Evolutionary conservation across 306 rosid genomes (phyloP), one percentile per base, ranked within the genome.

Genomic region (Trifolium repens): DNA sequence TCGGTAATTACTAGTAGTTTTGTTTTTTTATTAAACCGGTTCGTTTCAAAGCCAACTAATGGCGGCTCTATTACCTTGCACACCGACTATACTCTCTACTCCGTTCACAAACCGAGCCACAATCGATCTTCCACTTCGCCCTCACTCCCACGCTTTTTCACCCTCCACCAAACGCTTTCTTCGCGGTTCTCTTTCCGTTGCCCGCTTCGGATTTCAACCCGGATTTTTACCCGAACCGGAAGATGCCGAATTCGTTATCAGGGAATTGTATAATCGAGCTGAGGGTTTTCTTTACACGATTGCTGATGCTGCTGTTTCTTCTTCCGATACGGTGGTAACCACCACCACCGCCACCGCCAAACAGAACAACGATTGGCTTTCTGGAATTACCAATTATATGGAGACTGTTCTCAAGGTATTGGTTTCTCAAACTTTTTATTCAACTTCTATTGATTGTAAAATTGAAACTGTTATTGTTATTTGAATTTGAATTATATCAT

Each of bases 251-350:
- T 82, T 71, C 49, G 37, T 82, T 7, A 5, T 89, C 3, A 79
- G 77, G 75, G 99, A 85, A 58, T 76, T 96, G 57, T 49, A 90
- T 10, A 82, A 60, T 32, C 80, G 90, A 80, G 98, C 93, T 43
- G 99, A 96, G 82, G 85, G 88, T 61, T 53, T 96, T 24, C 40
- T 96, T 9, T 96, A 96, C 78, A 92, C 97, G 46, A 22, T 96
- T 71, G 99, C 99, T 0, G 99, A 92, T 71, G 96, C 96, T 16
- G 92, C 97, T 46, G 97, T 90, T 26, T 76, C 97, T 1, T 65
- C 90, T 57, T 60, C 96, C 27, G 96, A 91, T n/a, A 34, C 85
- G 8, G 73, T 80, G 10, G 59, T 80, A 14, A 68, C 87, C 13
- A 63, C 86, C 42, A 57, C 85, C 37, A 43, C 85, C 8, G 75